phyloP scores from a whole-genome alignment of 2,329 filamentous ascomycete genomes.

The Colletotrichum noveboracense region DNA sequence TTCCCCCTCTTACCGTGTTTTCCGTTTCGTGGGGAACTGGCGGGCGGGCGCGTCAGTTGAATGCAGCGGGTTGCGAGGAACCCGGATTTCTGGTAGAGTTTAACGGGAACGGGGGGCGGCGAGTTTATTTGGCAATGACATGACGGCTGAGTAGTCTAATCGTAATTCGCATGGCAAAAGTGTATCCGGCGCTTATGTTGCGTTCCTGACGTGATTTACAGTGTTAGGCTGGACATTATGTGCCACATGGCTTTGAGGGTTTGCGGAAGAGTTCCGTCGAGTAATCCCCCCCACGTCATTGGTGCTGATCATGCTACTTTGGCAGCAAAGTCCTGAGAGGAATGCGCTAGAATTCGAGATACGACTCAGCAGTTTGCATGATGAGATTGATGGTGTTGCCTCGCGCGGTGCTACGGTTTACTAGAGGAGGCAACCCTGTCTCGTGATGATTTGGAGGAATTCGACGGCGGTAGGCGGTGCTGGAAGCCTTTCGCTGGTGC shows the following conservation, averaged over 20 bases:
- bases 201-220: not conserved
- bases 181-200: not conserved
- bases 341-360: not conserved
- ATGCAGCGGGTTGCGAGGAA: constrained; percentile 8
- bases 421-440: not conserved
- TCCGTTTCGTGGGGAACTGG: not conserved
- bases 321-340: not conserved
- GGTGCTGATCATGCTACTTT: not conserved
- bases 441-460: not conserved
- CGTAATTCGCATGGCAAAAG: not conserved
- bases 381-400: not conserved
- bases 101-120: not conserved
- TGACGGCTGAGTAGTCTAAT: not conserved
- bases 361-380: not conserved
- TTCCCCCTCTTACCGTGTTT: not conserved
- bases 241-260: not conserved
- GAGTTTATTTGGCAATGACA: not conserved
- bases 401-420: not conserved
- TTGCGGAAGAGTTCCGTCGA: not conserved
- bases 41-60: not conserved
- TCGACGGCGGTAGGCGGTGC: not conserved
- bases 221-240: not conserved
- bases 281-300: constrained; percentile 1
- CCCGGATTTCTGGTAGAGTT: constrained; percentile 6
- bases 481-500: not conserved